These are phyloP conservation scores for Nothophoma quercina DNA, from an alignment of 2,329 filamentous ascomycete genomes.

Conservation along the genomic window DNA sequence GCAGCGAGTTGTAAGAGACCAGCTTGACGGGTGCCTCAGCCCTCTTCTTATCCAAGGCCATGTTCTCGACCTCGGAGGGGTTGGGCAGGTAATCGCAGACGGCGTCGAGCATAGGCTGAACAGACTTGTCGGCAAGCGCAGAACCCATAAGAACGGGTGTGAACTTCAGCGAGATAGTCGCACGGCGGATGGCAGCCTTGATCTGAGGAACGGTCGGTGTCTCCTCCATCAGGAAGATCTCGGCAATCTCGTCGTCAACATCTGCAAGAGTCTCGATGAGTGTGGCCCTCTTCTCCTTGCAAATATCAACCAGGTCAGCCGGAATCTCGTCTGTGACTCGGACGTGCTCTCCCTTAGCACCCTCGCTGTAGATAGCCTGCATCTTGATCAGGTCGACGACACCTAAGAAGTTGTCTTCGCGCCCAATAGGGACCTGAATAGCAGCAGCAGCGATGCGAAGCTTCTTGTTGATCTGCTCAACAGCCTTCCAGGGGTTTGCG, in stretches of 20 bases:
- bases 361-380: conserved; percentile 93
- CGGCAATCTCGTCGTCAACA: conserved; percentile 96
- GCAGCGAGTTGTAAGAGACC: conserved; percentile 89
- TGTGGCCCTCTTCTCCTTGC: conserved; percentile 80
- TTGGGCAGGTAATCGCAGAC: conserved; percentile 97
- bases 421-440: conserved; percentile 91
- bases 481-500: conserved; percentile 95
- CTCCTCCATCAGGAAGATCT: conserved; percentile 88
- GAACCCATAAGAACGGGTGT: conserved; percentile 96
- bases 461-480: conserved; percentile 97
- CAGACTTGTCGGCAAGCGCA: conserved; percentile 89
- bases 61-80: conserved; percentile 86
- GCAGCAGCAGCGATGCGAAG: conserved; percentile 92
- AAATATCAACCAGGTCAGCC: conserved; percentile 76
- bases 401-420: conserved; percentile 89
- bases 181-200: conserved; percentile 87
- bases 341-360: conserved; percentile 77
- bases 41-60: conserved; percentile 83
- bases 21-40: conserved; percentile 83
- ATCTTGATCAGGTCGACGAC: conserved; percentile 92
- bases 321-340: conserved; percentile 82
- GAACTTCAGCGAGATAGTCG: conserved; percentile 90
- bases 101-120: conserved; percentile 96
- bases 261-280: conserved; percentile 96
- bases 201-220: conserved; percentile 83